Evolutionary conservation across 495 filamentous ascomycete genomes (phyloP), one percentile per base, ranked within the genome.

Genomic region (Talaromyces borbonicus): DNA sequence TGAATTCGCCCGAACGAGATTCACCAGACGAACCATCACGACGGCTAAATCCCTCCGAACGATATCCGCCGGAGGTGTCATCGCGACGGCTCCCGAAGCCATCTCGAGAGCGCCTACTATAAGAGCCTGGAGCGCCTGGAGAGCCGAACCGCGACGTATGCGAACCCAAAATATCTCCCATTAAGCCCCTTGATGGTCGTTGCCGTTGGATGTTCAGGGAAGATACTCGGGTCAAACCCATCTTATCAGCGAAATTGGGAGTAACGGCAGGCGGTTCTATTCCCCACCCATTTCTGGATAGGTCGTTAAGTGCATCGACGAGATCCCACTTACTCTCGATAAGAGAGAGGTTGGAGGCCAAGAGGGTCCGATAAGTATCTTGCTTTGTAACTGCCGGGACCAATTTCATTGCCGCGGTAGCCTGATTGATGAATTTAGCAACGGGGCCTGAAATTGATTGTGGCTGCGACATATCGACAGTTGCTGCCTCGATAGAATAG

Each of bases 301-400:
- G 72, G n/a, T 74, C 58, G 59, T 90, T 88, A 45, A 92, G 56
- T 4, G 65, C 58, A 3, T 69, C 37, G 11, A 87, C 58, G 19
- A 80, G 42, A 3, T 51, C 50, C 2, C 58, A 52, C 25, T 61
- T 65, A 46, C 63, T 44, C 5, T 59, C 32, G 12, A 58, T 63
- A 38, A 54, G 41, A 31, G 51, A 52, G 5, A 20, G 18, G 30
- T 67, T 55, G 27, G 58, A 49, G 12, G 72, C 70, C 3, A 81
- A 53, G 43, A 67, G 62, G 43, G 69, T 71, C 49, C 58, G 68
- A 71, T 69, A 93, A 29, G 69, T 75, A 4, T 61, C 61, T 2
- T 47, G 35, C 56, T 85, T 80, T 3, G 53, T 55, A n/a, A 46
- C 46, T 8, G 39, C 54, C 39, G 53, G 60, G 9, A 66, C 48